These are phyloP conservation scores for Hondaea fermentalgiana DNA, from an alignment of 108 stramenopile genomes.

Conservation along the genomic window DNA sequence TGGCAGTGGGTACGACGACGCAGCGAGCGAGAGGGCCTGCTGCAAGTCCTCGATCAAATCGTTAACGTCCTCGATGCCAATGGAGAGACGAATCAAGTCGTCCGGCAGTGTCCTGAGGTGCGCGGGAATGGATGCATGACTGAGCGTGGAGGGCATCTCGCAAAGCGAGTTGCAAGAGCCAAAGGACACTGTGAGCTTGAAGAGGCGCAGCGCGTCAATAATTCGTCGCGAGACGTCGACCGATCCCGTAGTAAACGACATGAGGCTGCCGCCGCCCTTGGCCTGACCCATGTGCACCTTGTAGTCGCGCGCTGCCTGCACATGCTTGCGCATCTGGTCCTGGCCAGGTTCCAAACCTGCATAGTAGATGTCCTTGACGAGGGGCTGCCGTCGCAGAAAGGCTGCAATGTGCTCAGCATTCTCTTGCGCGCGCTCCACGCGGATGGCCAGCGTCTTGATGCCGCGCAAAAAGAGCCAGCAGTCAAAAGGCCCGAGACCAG, in stretches of 20 bases:
- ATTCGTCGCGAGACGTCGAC: conserved; percentile 33
- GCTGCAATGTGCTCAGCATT: conserved; percentile 27
- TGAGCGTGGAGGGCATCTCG: conserved; percentile 40
- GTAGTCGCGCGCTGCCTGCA: background rate
- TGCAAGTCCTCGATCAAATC: conserved; percentile 47
- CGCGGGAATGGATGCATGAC: conserved; percentile 45
- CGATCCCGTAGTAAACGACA: conserved; percentile 42
- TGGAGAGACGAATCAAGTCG: conserved; percentile 40
- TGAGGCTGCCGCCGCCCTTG: conserved; percentile 40
- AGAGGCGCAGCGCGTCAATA: conserved; percentile 37
- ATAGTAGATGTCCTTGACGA: conserved; percentile 12
- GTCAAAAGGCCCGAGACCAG: conserved; percentile 30
- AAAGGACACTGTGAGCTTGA: conserved; percentile 51
- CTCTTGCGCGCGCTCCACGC: conserved; percentile 15
- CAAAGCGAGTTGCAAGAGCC: conserved; percentile 46
- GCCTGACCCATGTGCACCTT: conserved; percentile 27
- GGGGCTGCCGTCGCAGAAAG: background rate
- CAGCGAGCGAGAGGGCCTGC: conserved; percentile 25
- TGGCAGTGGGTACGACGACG: background rate
- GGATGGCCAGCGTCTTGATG: conserved; percentile 29
- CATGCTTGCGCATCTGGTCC: background rate
- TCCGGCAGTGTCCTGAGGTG: conserved; percentile 41
- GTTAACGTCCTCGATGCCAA: conserved; percentile 42
- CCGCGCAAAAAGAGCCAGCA: conserved; percentile 30
- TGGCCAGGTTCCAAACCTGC: background rate